Base-by-base conservation (phyloP, 2,329 filamentous ascomycete genomes). In the Talaromyces islandicus region DNA sequence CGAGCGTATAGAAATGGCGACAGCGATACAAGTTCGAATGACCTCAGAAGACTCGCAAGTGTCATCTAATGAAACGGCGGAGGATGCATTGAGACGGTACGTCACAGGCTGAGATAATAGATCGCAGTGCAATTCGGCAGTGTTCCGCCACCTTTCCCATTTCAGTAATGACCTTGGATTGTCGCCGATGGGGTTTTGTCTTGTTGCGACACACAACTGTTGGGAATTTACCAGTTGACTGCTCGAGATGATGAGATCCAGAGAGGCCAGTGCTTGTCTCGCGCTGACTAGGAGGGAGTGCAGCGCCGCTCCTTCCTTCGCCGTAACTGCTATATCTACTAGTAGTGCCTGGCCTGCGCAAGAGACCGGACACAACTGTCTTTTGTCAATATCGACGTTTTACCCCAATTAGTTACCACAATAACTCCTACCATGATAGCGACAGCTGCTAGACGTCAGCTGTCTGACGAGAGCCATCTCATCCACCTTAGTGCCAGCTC, bases 131-230 rank as follows among this genome's bases (percentile, higher is more conserved):
- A 6, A 7, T 29, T 30, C 9, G 43, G 43, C 7, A 21, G 43
- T 10, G 57, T 21, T 25, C 21, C 46, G 43, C 60, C 60, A 59
- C 56, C 48, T 59, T 56, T 56, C 53, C 30, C 11, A 2, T 41
- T 56, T 56, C 27, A 41, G 56, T 41, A 56, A 61, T 35, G 25
- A 58, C 41, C 38, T 54, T 46, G 21, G 11, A 32, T 41, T 54
- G 35, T 12, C 25, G 43, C 43, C 19, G 19, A 21, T 5, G 1
- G 43, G 2, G 43, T 50, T 21, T 21, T 38, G 14, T n/a, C 35
- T 38, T 2, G 14, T 14, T 38, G 35, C 5, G 17, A 38, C 35
- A 38, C 35, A 38, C 35, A 38, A 14, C 17, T 38, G 35, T 6
- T n/a, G 2, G 35, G n/a, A 6, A 38, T 38, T n/a, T 38, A 21